Percentiles rank a stretch among this genome's conserved stretches.
phyloP scores from a whole-genome alignment of 2,329 filamentous ascomycete species.

The Penicillium sp. region DNA sequence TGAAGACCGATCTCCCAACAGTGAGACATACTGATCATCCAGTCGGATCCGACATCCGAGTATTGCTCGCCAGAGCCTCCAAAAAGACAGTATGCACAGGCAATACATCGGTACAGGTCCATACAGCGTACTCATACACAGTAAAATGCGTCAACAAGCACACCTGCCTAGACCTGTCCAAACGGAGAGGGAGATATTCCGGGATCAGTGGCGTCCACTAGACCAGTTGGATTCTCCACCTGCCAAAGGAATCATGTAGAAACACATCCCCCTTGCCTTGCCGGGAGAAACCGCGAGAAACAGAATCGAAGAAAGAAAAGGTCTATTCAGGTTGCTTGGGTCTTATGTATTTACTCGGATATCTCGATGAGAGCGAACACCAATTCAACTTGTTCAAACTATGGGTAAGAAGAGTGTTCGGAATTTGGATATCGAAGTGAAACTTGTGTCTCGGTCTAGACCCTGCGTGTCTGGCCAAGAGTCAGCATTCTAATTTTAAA shows the following conservation, averaged over 20 bases:
- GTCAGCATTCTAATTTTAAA: slow-evolving; percentile 2
- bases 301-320: background rate
- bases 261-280: slow-evolving; percentile 7
- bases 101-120: background rate
- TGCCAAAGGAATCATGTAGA: slow-evolving; percentile 6
- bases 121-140: background rate
- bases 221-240: slow-evolving; percentile 14
- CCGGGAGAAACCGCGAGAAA: background rate
- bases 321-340: background rate
- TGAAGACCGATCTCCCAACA: background rate
- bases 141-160: background rate
- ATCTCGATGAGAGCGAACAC: background rate
- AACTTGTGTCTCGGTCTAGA: slow-evolving; percentile 8
- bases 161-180: slow-evolving; percentile 3
- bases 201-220: slow-evolving; percentile 21
- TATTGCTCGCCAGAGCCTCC: background rate
- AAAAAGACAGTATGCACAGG: background rate
- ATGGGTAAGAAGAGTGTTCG: background rate
- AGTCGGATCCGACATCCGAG: background rate
- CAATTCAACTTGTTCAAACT: background rate
- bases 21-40: background rate
- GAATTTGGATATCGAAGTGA: slow-evolving; percentile 1
- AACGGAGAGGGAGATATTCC: slow-evolving; percentile 10
- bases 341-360: background rate
- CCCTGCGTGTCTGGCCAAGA: background rate